phyloP scores from a whole-genome alignment of 371 early-diverging fungal genomes.

The Cokeromyces recurvatus region DNA sequence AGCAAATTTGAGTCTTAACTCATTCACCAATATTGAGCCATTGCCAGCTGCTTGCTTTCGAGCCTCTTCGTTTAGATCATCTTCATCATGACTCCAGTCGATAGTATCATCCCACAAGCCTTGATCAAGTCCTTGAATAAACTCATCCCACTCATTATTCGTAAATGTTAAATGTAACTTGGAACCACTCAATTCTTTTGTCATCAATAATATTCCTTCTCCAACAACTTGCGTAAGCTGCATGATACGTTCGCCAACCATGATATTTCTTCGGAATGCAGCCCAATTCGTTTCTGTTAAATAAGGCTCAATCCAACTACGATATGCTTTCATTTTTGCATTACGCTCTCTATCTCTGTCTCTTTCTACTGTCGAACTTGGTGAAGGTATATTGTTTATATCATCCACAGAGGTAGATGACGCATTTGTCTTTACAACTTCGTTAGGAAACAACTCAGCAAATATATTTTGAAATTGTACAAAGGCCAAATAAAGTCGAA shows the following conservation, averaged over 20 bases:
- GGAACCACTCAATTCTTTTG: conserved; percentile 38
- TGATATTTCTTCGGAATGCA: conserved; percentile 37
- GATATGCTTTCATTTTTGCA: conserved; percentile 29
- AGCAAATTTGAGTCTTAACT: conserved; percentile 22
- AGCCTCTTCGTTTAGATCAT: not conserved
- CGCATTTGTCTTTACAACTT: conserved; percentile 14
- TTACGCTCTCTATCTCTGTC: conserved; percentile 32
- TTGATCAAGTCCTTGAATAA: conserved; percentile 28
- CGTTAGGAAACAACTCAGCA: conserved; percentile 32
- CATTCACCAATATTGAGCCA: conserved; percentile 16
- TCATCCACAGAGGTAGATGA: not conserved
- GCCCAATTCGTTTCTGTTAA: conserved; percentile 38
- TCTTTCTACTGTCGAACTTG: conserved; percentile 1
- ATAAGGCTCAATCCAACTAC: conserved; percentile 33
- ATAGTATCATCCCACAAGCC: conserved; percentile 38
- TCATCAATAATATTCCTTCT: conserved; percentile 33
- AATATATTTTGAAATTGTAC: conserved; percentile 36
- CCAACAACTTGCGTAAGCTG: conserved; percentile 35
- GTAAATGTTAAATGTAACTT: conserved; percentile 40
- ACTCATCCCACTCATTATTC: conserved; percentile 15
- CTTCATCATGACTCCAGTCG: conserved; percentile 24
- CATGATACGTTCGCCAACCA: conserved; percentile 39
- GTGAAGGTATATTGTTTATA: no score
- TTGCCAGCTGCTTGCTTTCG: not conserved
- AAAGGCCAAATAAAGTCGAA: conserved; percentile 41